Evolutionary conservation across 2,329 filamentous ascomycete species (phyloP).

Genomic region (Pseudogymnoascus sp.): DNA sequence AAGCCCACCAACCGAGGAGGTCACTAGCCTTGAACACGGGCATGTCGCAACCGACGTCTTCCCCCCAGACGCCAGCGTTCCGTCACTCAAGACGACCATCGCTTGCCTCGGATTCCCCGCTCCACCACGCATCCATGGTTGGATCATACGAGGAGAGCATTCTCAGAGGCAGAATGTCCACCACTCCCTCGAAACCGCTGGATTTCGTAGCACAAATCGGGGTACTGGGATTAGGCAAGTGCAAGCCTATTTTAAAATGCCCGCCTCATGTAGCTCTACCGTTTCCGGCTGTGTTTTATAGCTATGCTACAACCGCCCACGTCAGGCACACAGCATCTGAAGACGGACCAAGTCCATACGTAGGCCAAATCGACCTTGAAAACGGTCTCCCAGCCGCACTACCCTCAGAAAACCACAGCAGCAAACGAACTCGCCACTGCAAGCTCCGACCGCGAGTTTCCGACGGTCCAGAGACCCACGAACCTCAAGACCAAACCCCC

Average conservation of each 20-base stretch:
- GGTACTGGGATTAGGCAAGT: conserved; percentile 80
- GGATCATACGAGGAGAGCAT: conserved; percentile 98
- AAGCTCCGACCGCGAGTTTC: conserved; percentile 11
- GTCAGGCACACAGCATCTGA: conserved; percentile 53
- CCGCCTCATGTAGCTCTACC: conserved; percentile 83
- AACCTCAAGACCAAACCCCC: conserved; percentile 1
- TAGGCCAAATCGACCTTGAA: conserved; percentile 85
- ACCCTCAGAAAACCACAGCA: conserved; percentile 34
- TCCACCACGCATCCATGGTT: conserved; percentile 90
- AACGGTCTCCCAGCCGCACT: conserved; percentile 52
- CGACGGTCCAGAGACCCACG: conserved; percentile 13
- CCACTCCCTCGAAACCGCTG: conserved; percentile 82
- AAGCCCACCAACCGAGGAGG: conserved; percentile 69
- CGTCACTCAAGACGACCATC: conserved; percentile 58
- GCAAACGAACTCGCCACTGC: conserved; percentile 31
- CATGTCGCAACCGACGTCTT: conserved; percentile 31
- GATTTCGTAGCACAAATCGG: conserved; percentile 94
- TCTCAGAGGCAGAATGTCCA: conserved; percentile 90
- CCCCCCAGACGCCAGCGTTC: conserved; percentile 39
- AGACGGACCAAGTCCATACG: conserved; percentile 91
- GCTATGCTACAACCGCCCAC: conserved; percentile 62
- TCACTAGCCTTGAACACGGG: conserved; percentile 56
- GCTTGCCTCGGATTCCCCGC: conserved; percentile 64
- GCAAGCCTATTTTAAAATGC: conserved; percentile 75
- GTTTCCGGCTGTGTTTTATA: conserved; percentile 95